Evolutionary conservation across 176 grass and related monocot species (phyloP), one percentile per base, ranked within the genome.

Genomic region (Oryza rufipogon): DNA sequence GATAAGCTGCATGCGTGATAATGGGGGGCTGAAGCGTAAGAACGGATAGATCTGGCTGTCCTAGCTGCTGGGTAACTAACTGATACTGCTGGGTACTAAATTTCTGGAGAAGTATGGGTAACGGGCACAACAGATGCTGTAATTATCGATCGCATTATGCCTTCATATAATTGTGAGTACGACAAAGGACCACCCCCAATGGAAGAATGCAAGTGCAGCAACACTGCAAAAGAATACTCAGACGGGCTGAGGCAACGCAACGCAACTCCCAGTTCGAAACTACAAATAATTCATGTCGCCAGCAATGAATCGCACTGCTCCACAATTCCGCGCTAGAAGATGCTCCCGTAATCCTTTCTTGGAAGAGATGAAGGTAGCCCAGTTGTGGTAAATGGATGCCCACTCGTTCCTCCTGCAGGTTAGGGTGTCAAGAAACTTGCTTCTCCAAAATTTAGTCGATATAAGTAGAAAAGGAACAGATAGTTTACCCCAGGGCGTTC

Each of bases 401-500:
- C 85, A 51, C 66, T 71, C 32, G 85, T 60, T 61, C 85, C 82
- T 69, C 87, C 90, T 95, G 52, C 71, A 84, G 23, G 74, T 83
- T 74, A 22, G 16, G 47, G 22, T 10, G n/a, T 2, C 17, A 61
- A 68, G 20, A 44, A 78, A 73, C 11, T 22, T 36, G 41, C 32
- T 74, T 71, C 45, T 71, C 42, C 25, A 46, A 58, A 58, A 8
- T 58, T 20, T 20, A 58, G 13, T 26, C 14, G 0, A 39, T 32
- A 39, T 32, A 73, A 61, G n/a, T 9, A 63, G 19, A 75, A 4
- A 75, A 78, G 19, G 6, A 10, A 28, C 6, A 1, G 25, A 38
- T 22, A 79, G 63, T 81, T 89, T 91, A 94, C 92, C 92, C 93
- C 97, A 95, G 42, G 89, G 89, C 73, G 88, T 83, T 83, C 75